Evolutionary conservation across 192 early-diverging fungal species (phyloP), one percentile per base, ranked within the genome.

Genomic region (Allomyces arbusculus): DNA sequence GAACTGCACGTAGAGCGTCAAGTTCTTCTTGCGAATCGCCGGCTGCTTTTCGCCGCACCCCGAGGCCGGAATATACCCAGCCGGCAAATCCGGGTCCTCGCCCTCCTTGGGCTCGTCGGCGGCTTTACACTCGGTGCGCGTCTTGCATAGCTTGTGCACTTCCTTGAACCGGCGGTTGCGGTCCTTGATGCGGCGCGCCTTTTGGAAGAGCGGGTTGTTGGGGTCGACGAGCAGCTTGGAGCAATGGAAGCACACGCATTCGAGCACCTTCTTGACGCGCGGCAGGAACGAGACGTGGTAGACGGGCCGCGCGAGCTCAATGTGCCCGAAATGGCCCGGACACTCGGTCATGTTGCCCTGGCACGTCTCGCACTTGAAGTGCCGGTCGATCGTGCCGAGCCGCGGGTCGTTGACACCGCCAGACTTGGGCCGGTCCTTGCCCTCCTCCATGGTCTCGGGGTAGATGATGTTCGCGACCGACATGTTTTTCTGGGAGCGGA

Each of bases 241-340:
- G 76, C 95, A 99, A 64, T 84, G 78, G 72, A 86, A 88, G 77
- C 95, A 99, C 63, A 99, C 87, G 74, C 91, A 93, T 79, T 97
- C 94, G 20, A 99, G 83, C 62, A 94, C 86, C 79, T 96, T 96
- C 76, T 99, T 99, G 68, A 95, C 85, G 77, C 90, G 92, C 63
- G 77, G 79, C 33, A 99, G 79, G 78, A 92, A 95, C 67, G 92
- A 67, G 70, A 88, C 80, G 69, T 97, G 94, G 80, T 87, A 94
- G 10, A 97, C 92, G 24, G 95, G 95, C 75, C 87, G 90, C 43
- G 91, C 90, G 9, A 99, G 84, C 67, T 95, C 90, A 74, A 99
- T 92, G 71, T 95, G 89, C 14, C 89, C 95, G 84, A 99, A 99
- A 74, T 99, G 95, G 63, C 95, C 94, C 61, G 91, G 91, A 73